Evolutionary conservation across 495 filamentous ascomycete species (phyloP), one percentile per base, ranked within the genome.

Genomic region (Talaromyces thailandensis): DNA sequence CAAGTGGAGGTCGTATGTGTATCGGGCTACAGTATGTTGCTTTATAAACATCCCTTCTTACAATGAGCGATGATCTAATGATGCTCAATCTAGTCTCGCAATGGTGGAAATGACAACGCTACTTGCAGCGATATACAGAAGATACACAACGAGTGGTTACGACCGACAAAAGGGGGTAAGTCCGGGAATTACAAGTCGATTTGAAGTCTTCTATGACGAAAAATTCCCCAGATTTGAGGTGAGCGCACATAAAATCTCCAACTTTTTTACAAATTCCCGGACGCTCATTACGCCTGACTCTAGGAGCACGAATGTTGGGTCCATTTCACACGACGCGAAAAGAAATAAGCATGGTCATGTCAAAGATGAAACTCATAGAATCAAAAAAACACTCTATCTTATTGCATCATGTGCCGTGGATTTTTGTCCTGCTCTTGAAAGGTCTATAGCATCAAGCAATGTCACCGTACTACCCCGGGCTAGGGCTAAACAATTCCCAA

Each of bases 41-140:
- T 21, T 29, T n/a, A n/a, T n/a, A n/a, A n/a, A n/a, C n/a, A n/a
- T n/a, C n/a, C n/a, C n/a, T n/a, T n/a, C n/a, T n/a, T n/a, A n/a
- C n/a, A n/a, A n/a, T n/a, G n/a, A n/a, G n/a, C n/a, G n/a, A n/a
- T 1, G 14, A 6, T 9, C 25, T 29, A 25, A 60, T 1, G 21
- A 12, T 48, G 28, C 50, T 12, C 55, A 48, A 60, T 25, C 18
- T 37, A 78, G 75, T 67, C 62, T 75, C 14, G 76, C 72, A 3
- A 72, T 76, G 70, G 71, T 70, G 2, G 74, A 79, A 63, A 79
- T 79, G 76, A 77, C 70, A 0, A 76, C 74, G 18, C 63, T 77
- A 8, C 58, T 71, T 1, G 71, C 74, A 4, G 69, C 72, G 0
- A 64, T 77, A 4, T 79, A 76, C 52, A 52, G 69, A 21, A 65